Evolutionary conservation across 306 rosid genomes (phyloP).

Genomic region (Adenanthera pavonina): DNA sequence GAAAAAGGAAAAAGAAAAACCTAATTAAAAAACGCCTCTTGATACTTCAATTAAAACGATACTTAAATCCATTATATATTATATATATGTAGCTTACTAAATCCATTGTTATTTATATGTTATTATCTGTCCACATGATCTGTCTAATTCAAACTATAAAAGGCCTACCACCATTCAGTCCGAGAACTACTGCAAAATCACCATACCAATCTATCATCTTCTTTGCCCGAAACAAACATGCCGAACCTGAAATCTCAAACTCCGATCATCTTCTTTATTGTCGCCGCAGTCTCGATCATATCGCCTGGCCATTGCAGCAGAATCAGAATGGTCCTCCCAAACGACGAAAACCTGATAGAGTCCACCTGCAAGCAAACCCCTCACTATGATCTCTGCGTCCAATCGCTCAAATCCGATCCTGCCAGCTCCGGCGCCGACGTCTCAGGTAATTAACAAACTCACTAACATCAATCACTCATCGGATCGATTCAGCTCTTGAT

Average conservation of each 20-base stretch:
- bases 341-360: background rate
- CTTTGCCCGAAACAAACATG: background rate
- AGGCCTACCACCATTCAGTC: background rate
- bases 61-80: too few species aligned
- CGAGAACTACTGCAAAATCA: background rate
- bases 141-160: background rate
- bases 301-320: background rate
- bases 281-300: background rate
- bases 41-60: too few species aligned
- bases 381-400: background rate
- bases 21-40: too few species aligned
- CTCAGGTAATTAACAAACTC: slow-evolving; percentile 5
- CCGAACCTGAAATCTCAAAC: background rate
- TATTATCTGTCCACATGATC: background rate
- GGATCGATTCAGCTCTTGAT: background rate
- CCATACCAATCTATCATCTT: background rate
- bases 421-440: background rate
- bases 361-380: slow-evolving; percentile 6
- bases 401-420: background rate
- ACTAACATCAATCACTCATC: background rate
- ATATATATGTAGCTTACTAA: too few species aligned
- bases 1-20: too few species aligned
- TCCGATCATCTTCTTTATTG: background rate
- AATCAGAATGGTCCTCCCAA: background rate
- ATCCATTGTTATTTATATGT: too few species aligned